phyloP scores from a whole-genome alignment of 2,329 filamentous ascomycete genomes.

The Aureobasidium lini region DNA sequence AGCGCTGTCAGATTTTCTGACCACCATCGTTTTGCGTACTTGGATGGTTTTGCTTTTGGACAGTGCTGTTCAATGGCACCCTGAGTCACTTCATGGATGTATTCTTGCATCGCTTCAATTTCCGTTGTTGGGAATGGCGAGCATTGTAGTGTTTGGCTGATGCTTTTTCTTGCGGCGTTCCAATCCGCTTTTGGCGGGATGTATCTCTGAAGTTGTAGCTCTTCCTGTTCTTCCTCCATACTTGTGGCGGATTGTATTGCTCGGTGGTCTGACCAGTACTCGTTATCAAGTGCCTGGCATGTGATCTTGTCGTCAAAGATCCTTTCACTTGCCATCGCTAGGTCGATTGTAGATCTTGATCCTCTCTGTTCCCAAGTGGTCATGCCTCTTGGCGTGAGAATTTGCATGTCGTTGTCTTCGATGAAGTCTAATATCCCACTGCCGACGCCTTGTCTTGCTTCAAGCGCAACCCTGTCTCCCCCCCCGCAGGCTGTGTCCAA shows the following conservation, averaged over 20 bases:
- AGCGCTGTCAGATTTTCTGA: constrained; percentile 13
- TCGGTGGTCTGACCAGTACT: too few relatives aligned
- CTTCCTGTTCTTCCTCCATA: too few relatives aligned
- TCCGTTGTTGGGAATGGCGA: not conserved
- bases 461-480: too few relatives aligned
- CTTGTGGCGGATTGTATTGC: too few relatives aligned
- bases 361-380: not conserved
- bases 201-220: too few relatives aligned
- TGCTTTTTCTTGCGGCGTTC: not conserved
- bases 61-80: constrained; percentile 16
- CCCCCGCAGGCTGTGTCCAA: too few relatives aligned
- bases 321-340: not conserved
- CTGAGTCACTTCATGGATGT: not conserved
- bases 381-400: not conserved
- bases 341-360: not conserved
- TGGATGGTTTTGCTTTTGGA: constrained; percentile 22
- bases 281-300: too few relatives aligned
- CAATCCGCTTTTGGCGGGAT: not conserved
- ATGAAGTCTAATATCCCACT: too few relatives aligned
- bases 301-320: too few relatives aligned
- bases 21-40: constrained; percentile 27
- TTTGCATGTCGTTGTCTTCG: too few relatives aligned
- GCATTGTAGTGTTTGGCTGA: not conserved
- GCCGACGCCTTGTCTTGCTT: too few relatives aligned
- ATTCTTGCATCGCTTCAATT: not conserved